Evolutionary conservation across 202 grass and related monocot genomes (phyloP), one percentile per base, ranked within the genome.

Genomic region (Brachypodium distachyon): DNA sequence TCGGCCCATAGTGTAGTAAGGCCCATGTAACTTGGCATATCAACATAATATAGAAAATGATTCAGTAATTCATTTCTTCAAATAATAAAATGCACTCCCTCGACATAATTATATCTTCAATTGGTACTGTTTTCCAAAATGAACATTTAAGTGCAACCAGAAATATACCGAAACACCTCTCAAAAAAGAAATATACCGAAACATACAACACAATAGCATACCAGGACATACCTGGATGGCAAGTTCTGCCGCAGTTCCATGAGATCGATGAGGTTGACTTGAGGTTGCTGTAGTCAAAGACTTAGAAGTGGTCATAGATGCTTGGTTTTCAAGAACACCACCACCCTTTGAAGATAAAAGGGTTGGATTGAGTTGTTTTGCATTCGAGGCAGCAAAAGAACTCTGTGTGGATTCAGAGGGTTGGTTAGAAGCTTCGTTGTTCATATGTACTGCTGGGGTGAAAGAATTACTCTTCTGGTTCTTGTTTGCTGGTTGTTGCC

Each of bases 391-490:
- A 64, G 38, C 53, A 89, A 93, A 76, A 82, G 77, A 87, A 60
- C 72, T 84, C 16, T 84, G 59, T 9, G 32, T 39, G 69, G 75
- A 66, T 83, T 85, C 82, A 44, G 78, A 61, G 36, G 41, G 67
- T 53, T 83, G 82, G 63, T 71, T 75, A 73, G 76, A 60, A 55
- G 62, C 67, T 76, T 85, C 85, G 46, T 82, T 80, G 25, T 87
- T 85, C 7, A 82, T 83, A 61, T 82, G 76, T 73, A 25, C 73
- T 70, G 72, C 73, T 73, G 73, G 66, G 41, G 66, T 38, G 16
- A 85, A 88, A 85, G 84, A 78, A 80, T 65, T 83, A 41, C 36
- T 51, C 74, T 81, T 86, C 53, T 92, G 83, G 14, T 92, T 86
- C 73, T 88, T 92, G 71, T 73, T 89, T 78, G 66, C 48, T 34